Evolutionary conservation across 1,284 basidiomycete species (phyloP).

Genomic region (Volvariella volvacea): DNA sequence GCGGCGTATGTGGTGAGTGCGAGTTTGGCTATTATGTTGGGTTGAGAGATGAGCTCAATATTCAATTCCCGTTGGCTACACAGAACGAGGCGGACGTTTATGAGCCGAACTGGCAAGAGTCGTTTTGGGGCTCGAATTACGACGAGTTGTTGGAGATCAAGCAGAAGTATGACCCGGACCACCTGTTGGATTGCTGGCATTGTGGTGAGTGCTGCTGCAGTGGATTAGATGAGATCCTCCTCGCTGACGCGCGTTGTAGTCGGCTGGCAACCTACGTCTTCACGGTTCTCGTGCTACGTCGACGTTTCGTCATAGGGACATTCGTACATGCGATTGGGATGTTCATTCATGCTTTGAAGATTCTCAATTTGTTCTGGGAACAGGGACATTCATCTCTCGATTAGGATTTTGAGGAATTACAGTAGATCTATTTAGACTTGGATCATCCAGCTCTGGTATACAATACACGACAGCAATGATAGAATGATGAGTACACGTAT

Average conservation of each 20-base stretch:
- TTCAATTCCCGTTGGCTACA: not conserved
- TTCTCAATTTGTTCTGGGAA: too few species aligned
- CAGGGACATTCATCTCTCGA: too few species aligned
- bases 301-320: not conserved
- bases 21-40: too few species aligned
- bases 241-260: slow-evolving; percentile 14
- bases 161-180: slow-evolving; percentile 49
- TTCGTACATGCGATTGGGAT: too few species aligned
- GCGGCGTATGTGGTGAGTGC: slow-evolving; percentile 43
- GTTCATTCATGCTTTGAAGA: too few species aligned
- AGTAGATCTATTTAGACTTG: too few species aligned
- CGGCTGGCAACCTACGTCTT: slow-evolving; percentile 22
- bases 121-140: slow-evolving; percentile 54
- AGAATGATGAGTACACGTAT: too few species aligned
- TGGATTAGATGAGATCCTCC: not conserved
- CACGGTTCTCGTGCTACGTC: slow-evolving; percentile 23
- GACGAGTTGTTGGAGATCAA: slow-evolving; percentile 39
- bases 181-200: slow-evolving; percentile 53
- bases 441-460: too few species aligned
- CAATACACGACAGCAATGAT: too few species aligned
- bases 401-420: too few species aligned
- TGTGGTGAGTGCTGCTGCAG: slow-evolving; percentile 36
- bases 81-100: slow-evolving; percentile 56
- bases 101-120: slow-evolving; percentile 42
- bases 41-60: too few species aligned